Percentiles rank a stretch among this genome's conserved stretches.
Conservation (phyloP, 306 rosid species). For the Malus fusca region DNA sequence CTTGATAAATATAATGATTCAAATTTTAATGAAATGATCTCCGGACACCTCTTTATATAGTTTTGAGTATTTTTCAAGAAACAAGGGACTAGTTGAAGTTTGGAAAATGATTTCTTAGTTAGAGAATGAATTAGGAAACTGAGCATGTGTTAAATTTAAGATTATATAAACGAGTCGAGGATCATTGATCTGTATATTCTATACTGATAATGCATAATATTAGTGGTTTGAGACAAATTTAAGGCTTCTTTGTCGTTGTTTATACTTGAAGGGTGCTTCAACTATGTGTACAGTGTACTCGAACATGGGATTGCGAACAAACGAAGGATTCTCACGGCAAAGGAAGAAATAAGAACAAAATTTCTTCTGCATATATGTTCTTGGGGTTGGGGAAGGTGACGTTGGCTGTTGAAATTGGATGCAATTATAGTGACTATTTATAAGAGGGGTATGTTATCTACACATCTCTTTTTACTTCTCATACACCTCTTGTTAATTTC, state of each 20-base stretch:
- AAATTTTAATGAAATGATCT: no score
- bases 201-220: not conserved
- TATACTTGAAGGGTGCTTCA: conserved; percentile 18
- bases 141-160: not conserved
- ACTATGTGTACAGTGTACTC: conserved; percentile 3
- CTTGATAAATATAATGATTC: no score
- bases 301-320: conserved; percentile 38
- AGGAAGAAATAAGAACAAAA: not conserved
- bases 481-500: no score
- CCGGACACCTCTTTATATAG: no score
- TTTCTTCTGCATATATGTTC: not conserved
- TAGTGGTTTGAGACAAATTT: conserved; percentile 2
- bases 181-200: not conserved
- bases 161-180: not conserved
- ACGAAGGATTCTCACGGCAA: conserved; percentile 15
- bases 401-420: conserved; percentile 3
- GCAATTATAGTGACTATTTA: not conserved
- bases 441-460: no score
- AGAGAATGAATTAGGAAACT: not conserved
- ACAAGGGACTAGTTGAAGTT: not conserved
- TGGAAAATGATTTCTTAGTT: not conserved
- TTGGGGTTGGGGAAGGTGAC: not conserved
- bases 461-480: no score
- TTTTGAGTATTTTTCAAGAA: not conserved
- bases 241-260: conserved; percentile 11